phyloP scores from a whole-genome alignment of 2,329 filamentous ascomycete genomes.

The Ophiostoma piceae region DNA sequence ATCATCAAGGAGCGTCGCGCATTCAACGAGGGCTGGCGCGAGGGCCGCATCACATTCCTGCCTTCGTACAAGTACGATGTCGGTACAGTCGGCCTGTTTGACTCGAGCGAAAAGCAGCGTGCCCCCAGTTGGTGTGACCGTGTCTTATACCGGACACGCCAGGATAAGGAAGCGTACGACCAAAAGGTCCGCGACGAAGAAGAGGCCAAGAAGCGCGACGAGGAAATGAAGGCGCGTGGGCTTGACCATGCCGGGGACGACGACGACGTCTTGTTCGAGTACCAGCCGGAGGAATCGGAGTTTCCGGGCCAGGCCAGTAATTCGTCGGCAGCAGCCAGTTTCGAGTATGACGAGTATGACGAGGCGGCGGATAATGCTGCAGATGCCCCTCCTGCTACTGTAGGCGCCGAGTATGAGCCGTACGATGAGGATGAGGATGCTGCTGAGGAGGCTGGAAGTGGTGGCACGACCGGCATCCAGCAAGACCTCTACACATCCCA shows the following conservation, averaged over 20 bases:
- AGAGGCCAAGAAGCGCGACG: conserved; percentile 65
- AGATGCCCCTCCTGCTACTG: not conserved
- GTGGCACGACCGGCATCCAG: conserved; percentile 39
- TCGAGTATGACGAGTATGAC: conserved; percentile 59
- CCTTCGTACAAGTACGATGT: conserved; percentile 98
- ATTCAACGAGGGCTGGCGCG: conserved; percentile 87
- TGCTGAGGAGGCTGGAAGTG: conserved; percentile 29
- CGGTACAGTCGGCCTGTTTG: conserved; percentile 86
- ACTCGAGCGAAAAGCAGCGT: conserved; percentile 89
- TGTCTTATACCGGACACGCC: conserved; percentile 76
- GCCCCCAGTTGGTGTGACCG: conserved; percentile 97
- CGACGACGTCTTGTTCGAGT: conserved; percentile 82
- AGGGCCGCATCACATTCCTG: conserved; percentile 81
- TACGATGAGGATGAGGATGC: conserved; percentile 41
- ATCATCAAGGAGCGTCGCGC: conserved; percentile 70
- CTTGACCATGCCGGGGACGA: conserved; percentile 69
- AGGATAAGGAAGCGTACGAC: conserved; percentile 63
- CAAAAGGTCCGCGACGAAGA: conserved; percentile 58
- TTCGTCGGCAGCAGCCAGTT: not conserved
- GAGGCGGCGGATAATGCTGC: conserved; percentile 34
- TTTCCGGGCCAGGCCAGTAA: conserved; percentile 33
- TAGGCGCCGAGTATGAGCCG: not conserved
- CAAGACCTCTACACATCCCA: conserved; percentile 75
- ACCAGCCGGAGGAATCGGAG: conserved; percentile 76
- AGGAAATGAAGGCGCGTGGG: conserved; percentile 78